Conservation (phyloP, 1,284 basidiomycete genomes). For the Spongiforma sp. region DNA sequence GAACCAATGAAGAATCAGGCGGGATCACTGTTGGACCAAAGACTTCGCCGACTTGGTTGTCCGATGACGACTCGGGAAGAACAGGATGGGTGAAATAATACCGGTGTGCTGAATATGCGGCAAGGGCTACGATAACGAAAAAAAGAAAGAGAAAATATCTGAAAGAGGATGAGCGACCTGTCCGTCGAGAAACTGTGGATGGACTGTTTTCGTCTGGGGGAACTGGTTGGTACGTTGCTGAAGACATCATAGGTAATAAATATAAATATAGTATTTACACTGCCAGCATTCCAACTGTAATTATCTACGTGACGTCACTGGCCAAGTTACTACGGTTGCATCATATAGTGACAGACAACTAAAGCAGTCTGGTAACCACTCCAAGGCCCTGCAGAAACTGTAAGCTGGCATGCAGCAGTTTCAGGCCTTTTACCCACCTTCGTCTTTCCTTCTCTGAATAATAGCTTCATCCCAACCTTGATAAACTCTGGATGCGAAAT, state of each 20-base stretch:
- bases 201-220: conserved; percentile 22
- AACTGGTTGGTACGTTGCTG: conserved; percentile 24
- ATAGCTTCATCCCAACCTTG: conserved; percentile 89
- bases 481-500: conserved; percentile 90
- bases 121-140: conserved; percentile 24
- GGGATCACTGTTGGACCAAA: conserved; percentile 18
- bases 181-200: conserved; percentile 9
- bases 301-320: conserved; percentile 27
- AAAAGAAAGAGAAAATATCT: conserved; percentile 27
- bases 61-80: conserved; percentile 8
- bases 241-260: conserved; percentile 26
- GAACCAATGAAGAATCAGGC: conserved; percentile 10
- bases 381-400: conserved; percentile 43
- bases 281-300: conserved; percentile 25
- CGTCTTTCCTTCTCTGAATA: conserved; percentile 93
- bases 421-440: conserved; percentile 57
- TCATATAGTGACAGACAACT: too few relatives aligned
- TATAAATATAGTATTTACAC: conserved; percentile 2
- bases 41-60: conserved; percentile 20
- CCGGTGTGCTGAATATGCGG: conserved; percentile 23
- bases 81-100: conserved; percentile 9
- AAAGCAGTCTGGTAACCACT: conserved; percentile 47
- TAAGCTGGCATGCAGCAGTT: conserved; percentile 1
- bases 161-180: conserved; percentile 17
- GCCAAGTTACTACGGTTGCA: too few relatives aligned